Conservation (phyloP, 306 rosid genomes). For the Ammopiptanthus mongolicus region DNA sequence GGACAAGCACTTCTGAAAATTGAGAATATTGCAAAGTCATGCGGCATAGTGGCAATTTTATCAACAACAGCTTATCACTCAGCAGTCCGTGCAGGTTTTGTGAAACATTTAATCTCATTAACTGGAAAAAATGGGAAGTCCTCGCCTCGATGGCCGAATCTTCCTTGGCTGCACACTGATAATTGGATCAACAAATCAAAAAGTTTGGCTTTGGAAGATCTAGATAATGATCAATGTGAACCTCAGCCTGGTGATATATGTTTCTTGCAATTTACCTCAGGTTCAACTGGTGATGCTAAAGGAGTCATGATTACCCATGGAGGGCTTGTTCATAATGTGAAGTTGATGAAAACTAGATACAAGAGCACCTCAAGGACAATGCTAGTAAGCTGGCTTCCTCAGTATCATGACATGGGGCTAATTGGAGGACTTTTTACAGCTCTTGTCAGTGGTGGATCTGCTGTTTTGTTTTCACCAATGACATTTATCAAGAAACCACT, state of each 20-base stretch:
- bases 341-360: slow-evolving; percentile 69
- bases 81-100: slow-evolving; percentile 73
- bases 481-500: slow-evolving; percentile 84
- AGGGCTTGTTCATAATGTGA: slow-evolving; percentile 84
- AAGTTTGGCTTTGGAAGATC: slow-evolving; percentile 23
- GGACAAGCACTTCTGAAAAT: slow-evolving; percentile 86
- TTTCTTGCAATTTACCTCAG: slow-evolving; percentile 87
- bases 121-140: slow-evolving; percentile 47
- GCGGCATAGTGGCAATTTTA: slow-evolving; percentile 73
- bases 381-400: slow-evolving; percentile 95
- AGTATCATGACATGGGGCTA: slow-evolving; percentile 97
- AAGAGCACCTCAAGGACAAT: slow-evolving; percentile 82
- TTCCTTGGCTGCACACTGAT: slow-evolving; percentile 89
- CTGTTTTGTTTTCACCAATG: slow-evolving; percentile 80
- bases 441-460: slow-evolving; percentile 84
- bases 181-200: slow-evolving; percentile 62
- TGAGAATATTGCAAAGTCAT: slow-evolving; percentile 78
- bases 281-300: slow-evolving; percentile 95
- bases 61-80: slow-evolving; percentile 69
- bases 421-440: slow-evolving; percentile 93
- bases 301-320: slow-evolving; percentile 96
- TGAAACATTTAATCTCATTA: slow-evolving; percentile 56
- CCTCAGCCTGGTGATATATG: slow-evolving; percentile 54
- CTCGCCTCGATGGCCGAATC: slow-evolving; percentile 71
- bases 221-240: slow-evolving; percentile 38